Percentiles rank a stretch among this genome's conserved stretches.
These are phyloP conservation scores for Pistacia vera DNA, from an alignment of 345 rosid species.

Conservation along the genomic window DNA sequence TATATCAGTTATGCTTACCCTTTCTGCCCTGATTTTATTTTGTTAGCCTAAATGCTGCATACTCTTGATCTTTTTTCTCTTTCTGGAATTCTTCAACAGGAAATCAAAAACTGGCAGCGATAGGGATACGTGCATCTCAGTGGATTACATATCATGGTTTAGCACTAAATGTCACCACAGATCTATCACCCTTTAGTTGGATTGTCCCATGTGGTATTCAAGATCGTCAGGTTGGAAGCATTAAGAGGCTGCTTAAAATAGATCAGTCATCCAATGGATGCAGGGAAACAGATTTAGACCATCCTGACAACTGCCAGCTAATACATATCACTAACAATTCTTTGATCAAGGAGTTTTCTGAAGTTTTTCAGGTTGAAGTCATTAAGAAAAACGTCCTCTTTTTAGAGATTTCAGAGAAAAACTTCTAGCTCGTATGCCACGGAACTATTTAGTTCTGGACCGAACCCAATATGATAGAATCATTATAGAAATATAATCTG, in stretches of 20 bases:
- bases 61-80: conserved; percentile 14
- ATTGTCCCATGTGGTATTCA: conserved; percentile 84
- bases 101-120: conserved; percentile 72
- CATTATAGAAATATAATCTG: conserved; percentile 1
- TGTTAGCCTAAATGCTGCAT: not conserved
- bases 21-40: conserved; percentile 1
- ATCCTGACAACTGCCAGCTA: conserved; percentile 35
- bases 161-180: conserved; percentile 82
- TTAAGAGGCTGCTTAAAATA: conserved; percentile 48
- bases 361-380: conserved; percentile 65
- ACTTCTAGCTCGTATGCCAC: not conserved
- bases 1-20: not conserved
- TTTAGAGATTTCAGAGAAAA: conserved; percentile 14
- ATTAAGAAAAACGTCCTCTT: conserved; percentile 20
- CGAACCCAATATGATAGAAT: conserved; percentile 16
- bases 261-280: not conserved
- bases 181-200: conserved; percentile 63
- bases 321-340: conserved; percentile 51
- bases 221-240: conserved; percentile 67
- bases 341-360: conserved; percentile 62
- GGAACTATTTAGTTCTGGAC: not conserved
- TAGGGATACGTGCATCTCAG: conserved; percentile 70
- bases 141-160: conserved; percentile 86
- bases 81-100: conserved; percentile 41
- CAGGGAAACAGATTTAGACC: not conserved